A percentile compares a stretch with the other conserved stretches of the same genome.
Evolutionary conservation across 495 filamentous ascomycete species (phyloP).

Genomic region (Alectoria sarmentosa): DNA sequence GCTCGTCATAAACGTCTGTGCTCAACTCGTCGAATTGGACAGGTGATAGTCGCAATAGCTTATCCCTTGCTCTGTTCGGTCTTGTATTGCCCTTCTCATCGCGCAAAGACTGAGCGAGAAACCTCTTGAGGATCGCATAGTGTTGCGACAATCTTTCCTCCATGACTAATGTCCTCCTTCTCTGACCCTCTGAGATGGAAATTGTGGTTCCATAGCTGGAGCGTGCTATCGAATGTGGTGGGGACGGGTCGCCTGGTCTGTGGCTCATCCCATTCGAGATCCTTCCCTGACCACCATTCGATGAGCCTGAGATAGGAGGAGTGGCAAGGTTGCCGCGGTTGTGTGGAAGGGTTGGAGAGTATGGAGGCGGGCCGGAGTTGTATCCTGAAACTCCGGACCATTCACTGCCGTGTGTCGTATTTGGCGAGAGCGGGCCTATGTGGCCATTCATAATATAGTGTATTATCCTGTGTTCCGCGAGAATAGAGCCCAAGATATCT

Average conservation of each 20-base stretch:
- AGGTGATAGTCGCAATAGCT: slow-evolving; percentile 76
- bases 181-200: slow-evolving; percentile 56
- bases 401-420: slow-evolving; percentile 77
- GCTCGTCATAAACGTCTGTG: slow-evolving; percentile 95
- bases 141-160: slow-evolving; percentile 73
- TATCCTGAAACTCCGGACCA: slow-evolving; percentile 79
- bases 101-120: slow-evolving; percentile 59
- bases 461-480: neutral
- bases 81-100: slow-evolving; percentile 68
- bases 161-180: slow-evolving; percentile 48
- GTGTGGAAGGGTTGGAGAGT: slow-evolving; percentile 46
- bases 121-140: slow-evolving; percentile 71
- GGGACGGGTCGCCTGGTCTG: slow-evolving; percentile 63
- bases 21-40: slow-evolving; percentile 96
- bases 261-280: slow-evolving; percentile 31
- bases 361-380: slow-evolving; percentile 41
- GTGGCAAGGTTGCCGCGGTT: slow-evolving; percentile 60
- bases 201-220: slow-evolving; percentile 66
- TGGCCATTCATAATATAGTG: slow-evolving; percentile 49
- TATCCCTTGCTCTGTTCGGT: slow-evolving; percentile 85
- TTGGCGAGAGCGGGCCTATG: slow-evolving; percentile 69
- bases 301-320: slow-evolving; percentile 60
- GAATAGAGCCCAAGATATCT: neutral
- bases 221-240: slow-evolving; percentile 77
- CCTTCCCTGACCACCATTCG: slow-evolving; percentile 40